These are phyloP conservation scores for Chrysopogon serrulatus DNA, from an alignment of 176 grass and related monocot genomes.

Conservation along the genomic window DNA sequence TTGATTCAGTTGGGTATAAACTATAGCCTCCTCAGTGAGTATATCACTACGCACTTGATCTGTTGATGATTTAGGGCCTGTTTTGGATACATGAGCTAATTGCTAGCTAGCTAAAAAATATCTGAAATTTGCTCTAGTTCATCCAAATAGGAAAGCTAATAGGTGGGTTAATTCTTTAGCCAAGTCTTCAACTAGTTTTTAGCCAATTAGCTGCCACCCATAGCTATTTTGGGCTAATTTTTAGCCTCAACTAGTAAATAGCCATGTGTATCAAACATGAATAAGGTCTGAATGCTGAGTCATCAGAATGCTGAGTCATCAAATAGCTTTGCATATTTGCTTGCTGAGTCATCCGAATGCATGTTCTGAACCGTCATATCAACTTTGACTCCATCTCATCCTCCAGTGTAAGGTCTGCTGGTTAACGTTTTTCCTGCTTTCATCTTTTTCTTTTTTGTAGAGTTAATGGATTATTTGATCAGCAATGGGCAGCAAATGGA, in stretches of 20 bases:
- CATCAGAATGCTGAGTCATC: too few species aligned
- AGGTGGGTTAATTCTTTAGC: too few species aligned
- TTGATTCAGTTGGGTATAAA: not conserved
- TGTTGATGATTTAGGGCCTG: not conserved
- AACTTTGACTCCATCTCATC: not conserved
- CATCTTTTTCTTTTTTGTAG: constrained; percentile 32
- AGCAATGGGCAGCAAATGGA: constrained; percentile 28
- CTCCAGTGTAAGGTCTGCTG: not conserved
- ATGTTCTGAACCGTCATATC: not conserved
- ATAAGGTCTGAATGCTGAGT: too few species aligned
- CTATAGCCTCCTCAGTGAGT: not conserved
- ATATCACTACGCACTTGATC: not conserved
- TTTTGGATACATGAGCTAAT: too few species aligned
- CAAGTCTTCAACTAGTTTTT: too few species aligned
- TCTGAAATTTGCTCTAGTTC: too few species aligned
- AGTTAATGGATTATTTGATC: constrained; percentile 50
- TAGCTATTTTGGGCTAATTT: too few species aligned
- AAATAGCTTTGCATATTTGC: not conserved
- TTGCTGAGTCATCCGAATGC: not conserved
- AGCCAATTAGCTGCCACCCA: too few species aligned
- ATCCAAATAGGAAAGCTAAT: too few species aligned
- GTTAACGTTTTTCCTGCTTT: not conserved
- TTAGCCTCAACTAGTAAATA: too few species aligned
- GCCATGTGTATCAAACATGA: too few species aligned
- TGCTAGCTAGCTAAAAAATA: too few species aligned